These are phyloP conservation scores for Jatropha multifida DNA, from an alignment of 441 rosid genomes.

Conservation along the genomic window DNA sequence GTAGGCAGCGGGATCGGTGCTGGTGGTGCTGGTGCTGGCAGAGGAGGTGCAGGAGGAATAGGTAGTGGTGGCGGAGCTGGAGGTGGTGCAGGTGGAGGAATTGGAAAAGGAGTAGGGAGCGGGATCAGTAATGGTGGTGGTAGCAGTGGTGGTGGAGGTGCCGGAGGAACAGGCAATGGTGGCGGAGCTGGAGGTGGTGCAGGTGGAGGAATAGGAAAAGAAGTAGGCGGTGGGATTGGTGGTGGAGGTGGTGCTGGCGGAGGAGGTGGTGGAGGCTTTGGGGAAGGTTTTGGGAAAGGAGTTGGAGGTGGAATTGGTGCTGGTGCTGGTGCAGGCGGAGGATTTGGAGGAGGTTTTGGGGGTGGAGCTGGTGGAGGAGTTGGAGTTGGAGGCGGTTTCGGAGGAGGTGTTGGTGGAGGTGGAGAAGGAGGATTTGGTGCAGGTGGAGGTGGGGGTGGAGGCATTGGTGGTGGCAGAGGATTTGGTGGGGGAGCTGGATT, in stretches of 20 bases:
- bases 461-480: background rate
- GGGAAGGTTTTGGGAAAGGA: background rate
- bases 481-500: background rate
- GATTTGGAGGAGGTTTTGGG: background rate
- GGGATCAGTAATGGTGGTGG: background rate
- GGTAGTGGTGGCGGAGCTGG: background rate
- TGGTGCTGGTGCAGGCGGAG: background rate
- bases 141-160: background rate
- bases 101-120: background rate
- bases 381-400: background rate
- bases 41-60: background rate
- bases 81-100: background rate
- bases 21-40: background rate
- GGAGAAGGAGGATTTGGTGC: background rate
- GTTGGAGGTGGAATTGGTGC: background rate
- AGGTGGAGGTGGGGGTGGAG: slow-evolving; percentile 3
- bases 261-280: slow-evolving; percentile 7
- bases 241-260: background rate
- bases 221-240: background rate
- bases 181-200: slow-evolving; percentile 12
- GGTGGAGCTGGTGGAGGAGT: background rate
- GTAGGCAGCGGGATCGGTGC: background rate
- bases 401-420: background rate
- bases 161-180: background rate
- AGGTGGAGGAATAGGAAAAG: background rate